Conservation (phyloP, 2,329 filamentous ascomycete genomes). For the Ophiocordyceps unilateralis region DNA sequence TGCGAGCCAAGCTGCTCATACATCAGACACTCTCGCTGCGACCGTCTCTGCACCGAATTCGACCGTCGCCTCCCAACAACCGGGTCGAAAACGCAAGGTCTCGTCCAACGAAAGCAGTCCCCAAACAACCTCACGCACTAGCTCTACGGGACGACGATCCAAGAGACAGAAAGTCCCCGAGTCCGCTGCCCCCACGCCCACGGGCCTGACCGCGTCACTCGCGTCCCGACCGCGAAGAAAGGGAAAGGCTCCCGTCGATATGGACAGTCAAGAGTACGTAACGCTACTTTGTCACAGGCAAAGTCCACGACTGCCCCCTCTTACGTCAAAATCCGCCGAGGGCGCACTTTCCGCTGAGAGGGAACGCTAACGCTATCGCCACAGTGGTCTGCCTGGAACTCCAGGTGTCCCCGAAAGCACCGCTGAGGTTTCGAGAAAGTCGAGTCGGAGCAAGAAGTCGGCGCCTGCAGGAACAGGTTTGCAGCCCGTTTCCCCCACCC, state of each 20-base stretch:
- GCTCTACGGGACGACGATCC: conserved; percentile 36
- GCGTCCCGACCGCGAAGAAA: conserved; percentile 35
- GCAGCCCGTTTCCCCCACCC: not conserved
- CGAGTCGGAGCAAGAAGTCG: conserved; percentile 52
- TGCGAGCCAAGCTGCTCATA: conserved; percentile 40
- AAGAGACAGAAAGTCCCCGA: conserved; percentile 55
- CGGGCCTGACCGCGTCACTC: conserved; percentile 11
- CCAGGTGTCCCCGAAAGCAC: conserved; percentile 42
- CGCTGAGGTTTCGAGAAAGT: conserved; percentile 45
- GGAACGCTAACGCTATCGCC: conserved; percentile 3
- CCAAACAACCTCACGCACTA: conserved; percentile 10
- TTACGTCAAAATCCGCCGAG: not conserved
- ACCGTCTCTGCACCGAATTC: conserved; percentile 16
- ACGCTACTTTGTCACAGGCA: not conserved
- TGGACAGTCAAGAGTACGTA: conserved; percentile 56
- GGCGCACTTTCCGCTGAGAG: not conserved
- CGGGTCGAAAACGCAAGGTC: conserved; percentile 62
- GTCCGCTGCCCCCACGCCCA: conserved; percentile 18
- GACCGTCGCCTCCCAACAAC: conserved; percentile 19
- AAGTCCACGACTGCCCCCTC: not conserved
- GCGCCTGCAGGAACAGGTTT: conserved; percentile 26
- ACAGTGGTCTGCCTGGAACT: conserved; percentile 26
- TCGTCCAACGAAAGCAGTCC: conserved; percentile 34
- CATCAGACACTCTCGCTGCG: conserved; percentile 18
- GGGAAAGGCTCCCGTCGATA: conserved; percentile 43